Base-by-base conservation (phyloP, 257 asterid genomes). In the Jasminum sambac region DNA sequence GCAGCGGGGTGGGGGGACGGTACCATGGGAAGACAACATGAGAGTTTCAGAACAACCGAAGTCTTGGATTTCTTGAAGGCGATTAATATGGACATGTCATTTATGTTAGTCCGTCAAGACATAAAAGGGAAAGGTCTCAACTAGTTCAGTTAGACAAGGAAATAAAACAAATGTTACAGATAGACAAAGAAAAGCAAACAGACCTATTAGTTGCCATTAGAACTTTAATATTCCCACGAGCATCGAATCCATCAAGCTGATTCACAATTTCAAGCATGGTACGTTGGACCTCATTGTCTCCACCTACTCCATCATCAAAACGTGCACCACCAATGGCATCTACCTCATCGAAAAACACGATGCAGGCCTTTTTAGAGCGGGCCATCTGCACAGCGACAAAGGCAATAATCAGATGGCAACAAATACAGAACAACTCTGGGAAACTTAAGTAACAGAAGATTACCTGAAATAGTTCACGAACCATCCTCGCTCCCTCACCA, bases 401-500 rank as follows among this genome's bases (percentile, higher is more conserved):
- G 64, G 41, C 16, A 4, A 50, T 40, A 55, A 68, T 70, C 52
- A 55, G 50, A 57, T 50, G 67, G 64, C 26, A 11, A 52, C 58
- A 44, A 23, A 26, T 19, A 62, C 8, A 39, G 16, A 38, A 23
- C 30, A 36, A 2, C 25, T 11, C 65, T 50, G 11, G n/a, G 30
- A 55, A 72, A 30, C 30, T 39, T 3, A 36, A 37, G 44, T 2
- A n/a, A 16, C 38, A 30, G 67, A 26, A 61, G n/a, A 19, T 19
- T 72, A 93, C 97, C 97, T 90, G 99, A 83, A 95, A 95, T 25
- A 95, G 86, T 81, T 95, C 99, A 62, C 98, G 96, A 77, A 95
- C 98, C 99, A 95, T 95, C 71, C 99, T 84, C 80, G 99, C 99
- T 66, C 98, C 99, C 88, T 94, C 99, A 36, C 99, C 99, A 68